Evolutionary conservation across 1,284 basidiomycete genomes (phyloP).

Genomic region (Chiua sp.): DNA sequence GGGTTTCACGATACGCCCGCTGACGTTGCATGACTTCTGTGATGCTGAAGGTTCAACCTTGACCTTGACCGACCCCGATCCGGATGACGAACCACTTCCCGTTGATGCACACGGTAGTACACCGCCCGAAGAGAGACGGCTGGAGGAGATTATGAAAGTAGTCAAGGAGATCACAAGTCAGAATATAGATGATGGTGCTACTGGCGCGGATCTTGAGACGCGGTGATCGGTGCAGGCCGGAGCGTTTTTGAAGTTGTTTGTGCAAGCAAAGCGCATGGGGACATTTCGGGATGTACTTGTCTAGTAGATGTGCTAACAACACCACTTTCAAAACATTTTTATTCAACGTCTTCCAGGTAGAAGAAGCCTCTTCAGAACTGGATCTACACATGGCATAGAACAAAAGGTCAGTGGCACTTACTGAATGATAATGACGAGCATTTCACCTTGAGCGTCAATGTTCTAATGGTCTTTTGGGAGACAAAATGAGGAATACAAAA

Average conservation of each 20-base stretch:
- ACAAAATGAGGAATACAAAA: no score
- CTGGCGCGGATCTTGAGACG: conserved; percentile 6
- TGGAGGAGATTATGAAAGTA: neutral
- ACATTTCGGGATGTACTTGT: neutral
- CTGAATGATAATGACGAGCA: no score
- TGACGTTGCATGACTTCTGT: conserved; percentile 75
- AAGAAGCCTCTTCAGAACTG: no score
- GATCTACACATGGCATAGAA: no score
- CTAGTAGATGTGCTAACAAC: conserved; percentile 19
- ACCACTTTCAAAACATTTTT: neutral
- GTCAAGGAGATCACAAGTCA: neutral
- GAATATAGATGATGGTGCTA: neutral
- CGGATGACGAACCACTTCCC: conserved; percentile 34
- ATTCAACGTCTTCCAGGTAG: no score
- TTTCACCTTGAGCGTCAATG: no score
- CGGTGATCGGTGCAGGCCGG: conserved; percentile 6
- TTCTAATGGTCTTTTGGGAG: no score
- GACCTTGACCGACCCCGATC: conserved; percentile 31
- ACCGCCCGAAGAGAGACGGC: neutral
- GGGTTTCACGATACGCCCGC: conserved; percentile 79
- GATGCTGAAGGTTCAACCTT: conserved; percentile 56
- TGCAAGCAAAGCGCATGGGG: no score
- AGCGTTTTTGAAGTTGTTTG: no score
- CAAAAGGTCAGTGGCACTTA: no score
- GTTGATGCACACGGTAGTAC: neutral